Conservation (phyloP, 768 basidiomycete genomes). For the Coprinellus micaceus region DNA sequence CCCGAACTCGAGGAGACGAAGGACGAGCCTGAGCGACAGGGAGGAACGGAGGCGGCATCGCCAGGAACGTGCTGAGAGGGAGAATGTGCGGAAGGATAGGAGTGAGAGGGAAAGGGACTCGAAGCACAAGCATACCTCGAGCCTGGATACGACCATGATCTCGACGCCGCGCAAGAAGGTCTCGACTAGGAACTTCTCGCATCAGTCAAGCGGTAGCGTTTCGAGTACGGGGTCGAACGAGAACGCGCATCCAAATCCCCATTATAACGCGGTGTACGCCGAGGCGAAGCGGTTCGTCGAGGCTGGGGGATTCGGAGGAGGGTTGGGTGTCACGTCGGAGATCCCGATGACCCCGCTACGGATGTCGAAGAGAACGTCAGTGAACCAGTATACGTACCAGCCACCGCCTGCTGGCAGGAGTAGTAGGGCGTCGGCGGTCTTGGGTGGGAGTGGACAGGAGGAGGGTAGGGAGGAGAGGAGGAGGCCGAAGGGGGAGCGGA, state of each 20-base stretch:
- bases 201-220: background rate
- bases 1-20: background rate
- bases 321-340: background rate
- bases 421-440: background rate
- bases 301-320: background rate
- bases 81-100: background rate
- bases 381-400: background rate
- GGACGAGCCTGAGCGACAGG: background rate
- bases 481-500: background rate
- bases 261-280: background rate
- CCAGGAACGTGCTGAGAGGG: background rate
- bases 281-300: slow-evolving; percentile 6
- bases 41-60: background rate
- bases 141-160: background rate
- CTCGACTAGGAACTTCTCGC: background rate
- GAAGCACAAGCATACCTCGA: background rate
- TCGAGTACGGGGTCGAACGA: slow-evolving; percentile 3
- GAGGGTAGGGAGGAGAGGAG: background rate
- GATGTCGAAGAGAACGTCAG: background rate
- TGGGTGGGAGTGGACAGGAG: background rate
- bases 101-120: background rate
- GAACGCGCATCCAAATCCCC: background rate
- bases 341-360: slow-evolving; percentile 1
- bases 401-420: background rate
- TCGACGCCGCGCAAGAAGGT: slow-evolving; percentile 1